Base-by-base conservation (phyloP, 225 moss, liverwort and hornwort species). In the Sphagnum tenellum region DNA sequence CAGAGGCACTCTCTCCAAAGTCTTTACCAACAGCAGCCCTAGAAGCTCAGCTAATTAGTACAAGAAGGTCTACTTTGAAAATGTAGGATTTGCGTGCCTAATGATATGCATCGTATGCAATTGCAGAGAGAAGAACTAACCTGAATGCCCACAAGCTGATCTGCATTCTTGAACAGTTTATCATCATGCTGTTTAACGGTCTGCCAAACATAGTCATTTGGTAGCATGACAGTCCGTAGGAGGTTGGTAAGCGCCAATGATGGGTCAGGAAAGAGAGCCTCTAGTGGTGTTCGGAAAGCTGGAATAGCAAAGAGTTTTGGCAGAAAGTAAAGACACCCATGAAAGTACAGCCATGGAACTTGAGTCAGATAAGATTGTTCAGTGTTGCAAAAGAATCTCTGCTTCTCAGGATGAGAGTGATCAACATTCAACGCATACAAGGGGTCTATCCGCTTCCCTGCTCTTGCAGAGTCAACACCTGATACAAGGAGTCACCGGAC, bases 251-350 rank as follows among this genome's bases (percentile, higher is more conserved):
- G 67, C 47, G 71, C 62, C 66, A 91, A 68, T 3, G 77, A 71
- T 13, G 79, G 81, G 50, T 88, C 73, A 3, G 90, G 86, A 12
- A 91, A 88, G 49, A 88, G 86, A n/a, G 76, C 68, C 73, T 88
- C 83, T 50, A 88, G 57, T 7, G 66, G 62, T 55, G 81, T 83
- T n/a, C 81, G 81, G 49, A 91, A 91, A n/a, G 71, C 64, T 49
- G 86, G 76, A 57, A 83, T 45, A 46, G 86, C 79, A 49, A 86
- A 91, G 47, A 88, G 71, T 68, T 91, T 91, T 3, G 83, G 86
- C 63, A 90, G 66, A 61, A 86, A 83, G 69, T 83, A 86, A 44
- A 88, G 79, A 48, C 86, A 88, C 8, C 81, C 86, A 3, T 64
- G 67, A 62, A 83, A 70, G 62, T 82, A 76, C 10, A 91, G 51